These are phyloP conservation scores for Lasiosphaeria hispida DNA, from an alignment of 495 filamentous ascomycete species.

Conservation along the genomic window DNA sequence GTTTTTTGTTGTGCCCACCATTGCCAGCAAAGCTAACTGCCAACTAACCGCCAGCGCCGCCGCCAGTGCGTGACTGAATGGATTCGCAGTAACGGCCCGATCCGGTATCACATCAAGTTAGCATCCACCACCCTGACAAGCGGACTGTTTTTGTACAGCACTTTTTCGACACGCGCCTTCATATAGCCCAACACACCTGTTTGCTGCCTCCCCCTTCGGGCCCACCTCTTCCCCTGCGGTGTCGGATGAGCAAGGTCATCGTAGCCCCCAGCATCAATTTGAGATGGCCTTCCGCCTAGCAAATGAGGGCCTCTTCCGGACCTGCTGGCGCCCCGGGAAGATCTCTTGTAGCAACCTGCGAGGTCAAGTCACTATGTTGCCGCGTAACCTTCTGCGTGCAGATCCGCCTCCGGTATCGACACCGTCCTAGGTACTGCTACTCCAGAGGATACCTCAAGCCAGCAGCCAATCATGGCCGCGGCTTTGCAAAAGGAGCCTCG, in stretches of 20 bases:
- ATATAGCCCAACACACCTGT: no score
- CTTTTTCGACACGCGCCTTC: no score
- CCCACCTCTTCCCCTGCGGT: not conserved
- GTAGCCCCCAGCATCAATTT: not conserved
- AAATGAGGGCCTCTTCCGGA: slow-evolving; percentile 13
- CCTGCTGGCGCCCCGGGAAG: not conserved
- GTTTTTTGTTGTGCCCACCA: not conserved
- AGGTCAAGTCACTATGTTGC: slow-evolving; percentile 10
- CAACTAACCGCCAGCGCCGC: not conserved
- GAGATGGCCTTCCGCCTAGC: not conserved
- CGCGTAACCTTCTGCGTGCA: slow-evolving; percentile 9
- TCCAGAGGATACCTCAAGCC: slow-evolving; percentile 5
- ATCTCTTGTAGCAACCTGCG: slow-evolving; percentile 2
- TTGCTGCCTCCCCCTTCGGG: not conserved
- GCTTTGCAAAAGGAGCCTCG: slow-evolving; percentile 7
- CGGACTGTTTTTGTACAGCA: no score
- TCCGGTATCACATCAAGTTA: slow-evolving; percentile 18
- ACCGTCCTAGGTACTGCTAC: slow-evolving; percentile 6
- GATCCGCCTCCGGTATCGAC: slow-evolving; percentile 14
- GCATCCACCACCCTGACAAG: no score
- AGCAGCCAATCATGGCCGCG: slow-evolving; percentile 24
- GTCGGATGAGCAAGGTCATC: slow-evolving; percentile 9
- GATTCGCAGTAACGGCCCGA: slow-evolving; percentile 23
- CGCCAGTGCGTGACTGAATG: slow-evolving; percentile 8
- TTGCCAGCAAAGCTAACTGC: not conserved